Evolutionary conservation across 495 filamentous ascomycete genomes (phyloP), one percentile per base, ranked within the genome.

Genomic region (Talaromyces wortmannii): DNA sequence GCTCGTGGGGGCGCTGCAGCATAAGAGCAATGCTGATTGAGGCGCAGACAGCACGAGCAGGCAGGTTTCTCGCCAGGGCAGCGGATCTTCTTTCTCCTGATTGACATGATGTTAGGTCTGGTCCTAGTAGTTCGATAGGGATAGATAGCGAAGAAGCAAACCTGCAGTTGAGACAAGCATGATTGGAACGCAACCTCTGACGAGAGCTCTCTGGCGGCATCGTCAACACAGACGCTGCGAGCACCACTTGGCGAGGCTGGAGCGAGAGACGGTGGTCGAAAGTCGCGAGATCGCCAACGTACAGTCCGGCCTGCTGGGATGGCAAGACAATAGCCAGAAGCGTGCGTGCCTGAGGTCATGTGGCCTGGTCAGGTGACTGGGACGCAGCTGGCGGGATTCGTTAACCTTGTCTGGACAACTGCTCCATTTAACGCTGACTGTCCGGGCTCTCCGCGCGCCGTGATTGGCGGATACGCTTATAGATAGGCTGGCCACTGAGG

Each of bases 91-190:
- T 77, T 75, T 50, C 73, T 58, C 61, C 73, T 75, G 49, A 53
- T 31, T 8, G 31, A 48, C 11, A 53, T 56, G n/a, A 63, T 48
- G 31, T 47, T 8, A 7, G 12, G 32, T 40, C 0, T 6, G 12
- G 32, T 40, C 0, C 10, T 31, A 10, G 31, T 7, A 18, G 11
- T 10, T 15, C 7, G 16, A 40, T 13, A 40, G n/a, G 46, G 53
- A 44, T 53, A 29, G 31, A 33, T 52, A 57, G n/a, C n/a, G 42
- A 30, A 17, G 18, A 59, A 23, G 23, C 59, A 53, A 40, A 73
- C 72, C 73, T 59, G 67, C 73, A 77, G 48, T 74, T 73, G 29
- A 74, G 62, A 57, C 73, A 77, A 43, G 73, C 73, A 57, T 75
- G 71, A 54, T 77, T 70, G 44, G 73, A 75, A 40, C 72, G 71